phyloP scores from a whole-genome alignment of 2,329 filamentous ascomycete genomes.

The Diplocarpon rosae region DNA sequence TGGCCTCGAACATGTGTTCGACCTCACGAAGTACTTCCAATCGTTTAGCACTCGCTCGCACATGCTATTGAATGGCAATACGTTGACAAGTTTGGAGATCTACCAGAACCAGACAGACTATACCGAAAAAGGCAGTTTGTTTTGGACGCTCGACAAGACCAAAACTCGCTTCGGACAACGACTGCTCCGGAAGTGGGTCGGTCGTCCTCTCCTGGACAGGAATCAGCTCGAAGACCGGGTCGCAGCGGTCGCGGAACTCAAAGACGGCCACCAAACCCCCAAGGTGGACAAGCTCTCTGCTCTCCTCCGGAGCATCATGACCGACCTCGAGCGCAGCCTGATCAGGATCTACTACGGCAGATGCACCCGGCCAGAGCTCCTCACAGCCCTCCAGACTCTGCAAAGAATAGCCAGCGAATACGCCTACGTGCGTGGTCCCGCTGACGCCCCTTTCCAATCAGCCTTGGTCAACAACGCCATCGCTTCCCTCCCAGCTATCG shows the following conservation, averaged over 20 bases:
- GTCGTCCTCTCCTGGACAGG: slow-evolving; percentile 74
- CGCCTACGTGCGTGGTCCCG: slow-evolving; percentile 49
- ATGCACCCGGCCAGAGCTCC: slow-evolving; percentile 78
- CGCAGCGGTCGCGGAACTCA: slow-evolving; percentile 76
- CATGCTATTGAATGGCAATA: slow-evolving; percentile 94
- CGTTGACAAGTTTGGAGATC: slow-evolving; percentile 84
- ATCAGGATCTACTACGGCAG: slow-evolving; percentile 97
- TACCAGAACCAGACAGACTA: slow-evolving; percentile 92
- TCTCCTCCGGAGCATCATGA: slow-evolving; percentile 59
- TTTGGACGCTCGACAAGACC: slow-evolving; percentile 93
- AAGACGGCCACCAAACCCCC: slow-evolving; percentile 52
- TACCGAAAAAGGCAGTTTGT: slow-evolving; percentile 73
- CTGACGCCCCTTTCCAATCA: slow-evolving; percentile 63
- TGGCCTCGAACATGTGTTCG: slow-evolving; percentile 87
- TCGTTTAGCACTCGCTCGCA: slow-evolving; percentile 89
- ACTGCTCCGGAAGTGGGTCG: slow-evolving; percentile 88
- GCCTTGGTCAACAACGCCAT: slow-evolving; percentile 60
- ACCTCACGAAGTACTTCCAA: slow-evolving; percentile 93
- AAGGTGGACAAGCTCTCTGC: slow-evolving; percentile 63
- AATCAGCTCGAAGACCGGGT: slow-evolving; percentile 65
- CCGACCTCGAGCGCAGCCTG: slow-evolving; percentile 83
- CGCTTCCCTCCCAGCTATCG: slow-evolving; percentile 63
- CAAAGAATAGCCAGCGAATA: slow-evolving; percentile 75
- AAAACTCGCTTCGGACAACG: slow-evolving; percentile 81
- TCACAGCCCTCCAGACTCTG: slow-evolving; percentile 74